Conservation (phyloP, 352 stramenopile genomes). For the Globisporangium paddicum region DNA sequence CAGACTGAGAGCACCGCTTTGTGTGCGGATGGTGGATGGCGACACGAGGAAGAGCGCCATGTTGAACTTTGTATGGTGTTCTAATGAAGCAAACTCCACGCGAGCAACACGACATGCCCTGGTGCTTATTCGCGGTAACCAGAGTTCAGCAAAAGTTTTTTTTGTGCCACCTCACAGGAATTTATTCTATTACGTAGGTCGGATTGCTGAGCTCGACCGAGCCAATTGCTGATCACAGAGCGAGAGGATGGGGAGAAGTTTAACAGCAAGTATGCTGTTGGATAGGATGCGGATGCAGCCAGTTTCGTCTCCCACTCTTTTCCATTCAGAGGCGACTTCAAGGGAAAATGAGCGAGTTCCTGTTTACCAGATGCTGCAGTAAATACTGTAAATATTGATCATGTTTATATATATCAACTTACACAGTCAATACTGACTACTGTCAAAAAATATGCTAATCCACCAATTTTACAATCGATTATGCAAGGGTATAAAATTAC, state of each 20-base stretch:
- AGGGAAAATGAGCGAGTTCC: background rate
- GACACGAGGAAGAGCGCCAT: too few species aligned
- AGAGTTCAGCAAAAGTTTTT: background rate
- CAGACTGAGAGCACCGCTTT: too few species aligned
- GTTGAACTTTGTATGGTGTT: too few species aligned
- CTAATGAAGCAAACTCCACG: too few species aligned
- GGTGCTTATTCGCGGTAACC: background rate
- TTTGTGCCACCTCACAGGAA: too few species aligned
- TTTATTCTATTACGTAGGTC: background rate
- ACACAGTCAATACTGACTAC: too few species aligned
- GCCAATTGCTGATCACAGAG: too few species aligned
- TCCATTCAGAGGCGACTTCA: background rate
- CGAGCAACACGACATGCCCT: too few species aligned
- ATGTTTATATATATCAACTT: background rate
- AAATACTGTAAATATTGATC: background rate
- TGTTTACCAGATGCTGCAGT: background rate
- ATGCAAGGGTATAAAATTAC: background rate
- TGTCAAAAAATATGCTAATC: too few species aligned
- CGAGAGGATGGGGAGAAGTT: background rate
- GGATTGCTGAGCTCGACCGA: background rate
- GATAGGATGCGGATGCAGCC: background rate
- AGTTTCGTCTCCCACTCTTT: background rate
- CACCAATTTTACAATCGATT: too few species aligned
- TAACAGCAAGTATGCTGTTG: background rate
- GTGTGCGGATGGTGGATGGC: too few species aligned